Evolutionary conservation across 1,284 basidiomycete genomes (phyloP), one percentile per base, ranked within the genome.

Genomic region (Ustilago tritici): DNA sequence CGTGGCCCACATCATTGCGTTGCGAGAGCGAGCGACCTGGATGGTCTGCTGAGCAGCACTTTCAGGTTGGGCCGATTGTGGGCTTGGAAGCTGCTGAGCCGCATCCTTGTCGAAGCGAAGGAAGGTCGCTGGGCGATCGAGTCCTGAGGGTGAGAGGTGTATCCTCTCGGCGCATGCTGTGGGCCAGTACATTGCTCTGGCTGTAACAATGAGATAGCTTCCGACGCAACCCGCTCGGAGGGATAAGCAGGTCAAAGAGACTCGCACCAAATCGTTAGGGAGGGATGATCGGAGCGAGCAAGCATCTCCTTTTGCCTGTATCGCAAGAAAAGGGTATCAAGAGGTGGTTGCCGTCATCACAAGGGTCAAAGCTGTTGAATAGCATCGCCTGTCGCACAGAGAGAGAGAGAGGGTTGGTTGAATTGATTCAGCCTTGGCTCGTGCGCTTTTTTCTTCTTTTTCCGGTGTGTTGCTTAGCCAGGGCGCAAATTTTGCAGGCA

Each of bases 181-280:
- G 19, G 84, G 84, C 84, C 84, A 85, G 53, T 85, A 85, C 84
- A 85, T 85, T 40, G 38, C 23, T 28, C 23, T 40, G 49, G 11
- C 28, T 6, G 31, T 12, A 9, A 28, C 31, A 6, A 12, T 28
- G 28, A 6, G 23, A 2, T 7, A 6, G 28, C 49, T 32, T 15
- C 23, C 23, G 23, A 28, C 23, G 23, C 23, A 23, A 23, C 23
- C 23, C 23, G 23, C 23, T 28, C 23, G 23, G 23, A 28, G 0
- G 23, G 23, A 28, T 28, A 28, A 49, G 23, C 8, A 28, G 46
- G 46, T 19, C 46, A 49, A 15, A 8, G 19, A 49, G 10, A 19
- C 46, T 15, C 7, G 7, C n/a, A 19, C 49, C 23, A n/a, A 15
- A 14, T 32, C 49, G 49, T 32, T 32, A 32, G 28, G 28, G 49